Base-by-base conservation (phyloP, 2,329 filamentous ascomycete genomes). In the Ophiocordyceps polyrhachis-furcata region DNA sequence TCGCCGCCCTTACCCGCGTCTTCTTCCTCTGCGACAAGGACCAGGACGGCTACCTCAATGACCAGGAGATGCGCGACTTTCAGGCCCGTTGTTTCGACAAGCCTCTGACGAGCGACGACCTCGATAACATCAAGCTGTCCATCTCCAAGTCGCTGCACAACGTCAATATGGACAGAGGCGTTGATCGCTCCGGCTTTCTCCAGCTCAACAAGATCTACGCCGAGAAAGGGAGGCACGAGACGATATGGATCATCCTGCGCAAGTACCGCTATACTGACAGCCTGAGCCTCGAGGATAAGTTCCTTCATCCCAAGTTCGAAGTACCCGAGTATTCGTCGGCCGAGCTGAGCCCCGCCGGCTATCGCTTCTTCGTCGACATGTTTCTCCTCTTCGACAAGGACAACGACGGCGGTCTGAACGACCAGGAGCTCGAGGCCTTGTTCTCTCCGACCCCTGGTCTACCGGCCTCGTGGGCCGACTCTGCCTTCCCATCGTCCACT, bases 1-100 rank as follows among this genome's bases (percentile, higher is more conserved):
- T 93, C 12, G 82, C 83, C 38, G 91, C 91, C 3, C 64, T 98
- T 44, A 84, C 81, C 55, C 75, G 91, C 43, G 84, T 98, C 44
- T 98, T 98, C 63, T 96, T 93, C 57, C 73, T 98, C 4, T 93
- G 85, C 55, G 91, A 98, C 61, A 91, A 87, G 62, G 91, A 98
- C 56, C 88, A 94, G 57, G 91, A 98, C 60, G 89, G 89, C 4
- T 83, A 83, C 55, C 70, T 96, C 51, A 93, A 83, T 53, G 89
- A 96, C 55, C 70, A 79, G 50, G 91, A 98, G 65, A 84, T 98
- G 61, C 75, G 84, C 51, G 81, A 86, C 46, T 96, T 98, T 52
- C 91, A 98, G 60, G 71, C 70, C 49, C 89, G 87, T 52, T 94
- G 87, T 58, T 98, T 98, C 56, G 84, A 89, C 46, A 94, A 93